Evolutionary conservation across 352 stramenopile genomes (phyloP).

Genomic region (Achlya hypogyna): DNA sequence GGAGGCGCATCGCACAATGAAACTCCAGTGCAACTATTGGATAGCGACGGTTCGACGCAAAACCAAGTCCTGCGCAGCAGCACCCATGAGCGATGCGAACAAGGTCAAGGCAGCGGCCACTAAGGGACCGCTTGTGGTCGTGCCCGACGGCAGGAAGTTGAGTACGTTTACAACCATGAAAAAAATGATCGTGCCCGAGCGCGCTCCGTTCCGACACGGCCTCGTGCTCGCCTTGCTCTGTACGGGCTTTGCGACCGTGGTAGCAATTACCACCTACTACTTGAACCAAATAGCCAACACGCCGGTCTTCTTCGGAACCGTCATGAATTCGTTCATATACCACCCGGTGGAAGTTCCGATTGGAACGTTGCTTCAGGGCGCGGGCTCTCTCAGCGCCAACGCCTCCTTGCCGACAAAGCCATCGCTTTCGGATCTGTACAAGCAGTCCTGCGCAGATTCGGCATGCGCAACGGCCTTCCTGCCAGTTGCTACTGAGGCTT

Average conservation of each 20-base stretch:
- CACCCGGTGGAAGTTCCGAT: constrained; percentile 20
- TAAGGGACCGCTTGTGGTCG: too few species aligned
- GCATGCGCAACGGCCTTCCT: constrained; percentile 15
- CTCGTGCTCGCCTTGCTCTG: constrained; percentile 20
- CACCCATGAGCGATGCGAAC: too few species aligned
- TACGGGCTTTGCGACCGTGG: constrained; percentile 17
- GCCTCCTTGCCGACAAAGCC: background rate
- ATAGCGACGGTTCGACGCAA: too few species aligned
- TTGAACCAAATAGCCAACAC: constrained; percentile 20
- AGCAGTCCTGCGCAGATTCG: constrained; percentile 17
- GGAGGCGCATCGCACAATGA: too few species aligned
- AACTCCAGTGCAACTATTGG: too few species aligned
- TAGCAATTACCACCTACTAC: constrained; percentile 19
- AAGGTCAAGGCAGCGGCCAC: too few species aligned
- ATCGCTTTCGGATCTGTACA: constrained; percentile 22
- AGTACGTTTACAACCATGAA: background rate
- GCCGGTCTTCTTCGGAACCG: constrained; percentile 18
- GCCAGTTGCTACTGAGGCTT: constrained; percentile 8
- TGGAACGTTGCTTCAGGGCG: constrained; percentile 20
- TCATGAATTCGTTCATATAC: constrained; percentile 16
- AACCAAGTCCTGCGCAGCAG: too few species aligned
- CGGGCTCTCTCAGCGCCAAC: background rate
- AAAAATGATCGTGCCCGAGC: background rate
- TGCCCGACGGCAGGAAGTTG: too few species aligned
- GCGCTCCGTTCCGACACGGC: constrained; percentile 2